Percentiles rank a stretch among this genome's conserved stretches.
Conservation (phyloP, 164 flowering plant genomes). For the Nelumbo lutea region DNA sequence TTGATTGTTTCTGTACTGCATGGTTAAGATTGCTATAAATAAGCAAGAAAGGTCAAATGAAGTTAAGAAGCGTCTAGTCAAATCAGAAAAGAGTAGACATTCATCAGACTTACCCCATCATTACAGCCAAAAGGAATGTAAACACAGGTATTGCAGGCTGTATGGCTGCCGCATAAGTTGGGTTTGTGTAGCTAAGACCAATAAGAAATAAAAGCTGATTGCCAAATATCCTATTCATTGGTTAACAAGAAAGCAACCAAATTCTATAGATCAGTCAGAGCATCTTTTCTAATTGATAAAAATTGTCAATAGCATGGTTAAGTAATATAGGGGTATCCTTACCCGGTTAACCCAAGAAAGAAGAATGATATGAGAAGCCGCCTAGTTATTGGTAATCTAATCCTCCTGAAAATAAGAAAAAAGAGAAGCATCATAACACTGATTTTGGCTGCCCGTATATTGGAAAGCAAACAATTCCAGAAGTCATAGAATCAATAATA, state of each 20-base stretch:
- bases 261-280: not conserved
- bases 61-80: not conserved
- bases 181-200: conserved; percentile 93
- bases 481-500: not conserved
- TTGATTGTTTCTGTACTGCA: conserved; percentile 89
- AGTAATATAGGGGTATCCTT: conserved; percentile 17
- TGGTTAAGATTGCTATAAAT: conserved; percentile 15
- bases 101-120: conserved; percentile 67
- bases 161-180: conserved; percentile 92
- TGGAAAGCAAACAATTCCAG: not conserved
- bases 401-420: conserved; percentile 41
- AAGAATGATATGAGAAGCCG: conserved; percentile 60
- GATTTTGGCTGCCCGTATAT: not conserved
- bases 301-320: conserved; percentile 1
- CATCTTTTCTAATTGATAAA: not conserved
- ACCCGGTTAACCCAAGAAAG: conserved; percentile 94
- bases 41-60: not conserved
- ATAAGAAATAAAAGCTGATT: conserved; percentile 93
- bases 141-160: conserved; percentile 97
- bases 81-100: not conserved
- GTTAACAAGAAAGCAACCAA: not conserved
- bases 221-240: conserved; percentile 65
- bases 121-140: conserved; percentile 72
- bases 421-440: not conserved
- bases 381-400: conserved; percentile 53